Evolutionary conservation across 805 yeast species (phyloP).

Genomic region (Priceomyces melissophilus): DNA sequence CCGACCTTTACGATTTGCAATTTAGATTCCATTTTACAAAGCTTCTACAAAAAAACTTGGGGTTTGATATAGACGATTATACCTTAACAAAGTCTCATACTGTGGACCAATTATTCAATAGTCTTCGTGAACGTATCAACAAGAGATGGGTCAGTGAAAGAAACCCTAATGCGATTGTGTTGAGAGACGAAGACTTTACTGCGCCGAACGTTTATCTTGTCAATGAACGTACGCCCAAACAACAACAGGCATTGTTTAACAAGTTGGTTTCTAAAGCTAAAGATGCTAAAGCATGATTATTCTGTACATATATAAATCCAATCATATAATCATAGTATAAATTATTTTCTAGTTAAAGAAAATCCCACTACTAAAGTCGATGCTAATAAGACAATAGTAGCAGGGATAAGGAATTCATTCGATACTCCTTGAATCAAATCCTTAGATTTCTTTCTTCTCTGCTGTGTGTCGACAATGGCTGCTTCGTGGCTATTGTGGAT

Average conservation of each 20-base stretch:
- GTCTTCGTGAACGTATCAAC: slow-evolving; percentile 38
- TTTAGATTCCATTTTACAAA: slow-evolving; percentile 50
- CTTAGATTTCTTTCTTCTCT: slow-evolving; percentile 12
- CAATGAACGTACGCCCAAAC: slow-evolving; percentile 44
- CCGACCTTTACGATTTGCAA: slow-evolving; percentile 39
- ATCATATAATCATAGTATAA: slow-evolving; percentile 1
- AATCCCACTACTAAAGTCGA: slow-evolving; percentile 56
- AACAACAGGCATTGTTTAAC: slow-evolving; percentile 44
- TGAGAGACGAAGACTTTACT: slow-evolving; percentile 51
- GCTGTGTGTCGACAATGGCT: slow-evolving; percentile 18
- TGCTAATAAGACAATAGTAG: slow-evolving; percentile 58
- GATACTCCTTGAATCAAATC: slow-evolving; percentile 50
- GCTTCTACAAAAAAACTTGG: slow-evolving; percentile 44
- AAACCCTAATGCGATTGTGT: slow-evolving; percentile 71
- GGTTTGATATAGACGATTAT: slow-evolving; percentile 53
- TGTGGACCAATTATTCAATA: slow-evolving; percentile 34
- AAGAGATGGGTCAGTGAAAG: slow-evolving; percentile 52
- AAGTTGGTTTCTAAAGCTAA: slow-evolving; percentile 47
- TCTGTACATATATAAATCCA: slow-evolving; percentile 5
- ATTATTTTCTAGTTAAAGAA: slow-evolving; percentile 43
- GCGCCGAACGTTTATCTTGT: slow-evolving; percentile 58
- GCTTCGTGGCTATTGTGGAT: slow-evolving; percentile 63
- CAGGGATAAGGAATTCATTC: slow-evolving; percentile 60
- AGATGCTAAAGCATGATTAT: slow-evolving; percentile 10
- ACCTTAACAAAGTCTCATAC: slow-evolving; percentile 40